Evolutionary conservation across 176 grass and related monocot species (phyloP), one percentile per base, ranked within the genome.

Genomic region (Phoenix roebelenii): DNA sequence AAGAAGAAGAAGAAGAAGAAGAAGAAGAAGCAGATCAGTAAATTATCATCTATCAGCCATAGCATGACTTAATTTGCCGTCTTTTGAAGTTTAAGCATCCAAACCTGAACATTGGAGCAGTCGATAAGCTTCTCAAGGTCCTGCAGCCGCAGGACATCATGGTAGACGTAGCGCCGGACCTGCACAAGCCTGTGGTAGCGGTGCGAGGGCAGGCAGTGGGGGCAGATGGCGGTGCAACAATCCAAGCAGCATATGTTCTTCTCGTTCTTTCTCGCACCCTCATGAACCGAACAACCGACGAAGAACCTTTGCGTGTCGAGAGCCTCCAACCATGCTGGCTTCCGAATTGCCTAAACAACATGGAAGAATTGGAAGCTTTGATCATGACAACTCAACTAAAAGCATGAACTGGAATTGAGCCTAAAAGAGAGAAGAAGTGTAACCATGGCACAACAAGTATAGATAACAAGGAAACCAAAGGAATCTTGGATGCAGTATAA

Each of bases 171-270:
- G 19, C 67, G 67, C 20, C 67, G 54, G 9, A 69, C 54, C 29
- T 69, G 67, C 18, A 69, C 19, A 15, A 69, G 67, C 28, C 67
- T 18, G 67, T 69, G 67, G 54, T 15, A 17, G 30, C 25, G 23
- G 25, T 53, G 68, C 4, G 39, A 51, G 9, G 55, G 57, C n/a
- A 59, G 48, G 57, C 68, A 71, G 22, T 71, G 68, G 48, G 68
- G 17, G 68, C 68, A 71, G 7, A 71, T 71, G 22, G 68, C 68
- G 9, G 57, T 60, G 68, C 56, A 71, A 22, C 68, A 71, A 15
- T 71, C 68, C 23, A 71, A 22, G 44, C 68, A 71, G 39, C 57
- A 71, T 3, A 71, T 50, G 68, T 71, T 71, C 57, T 71, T 71
- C 48, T 71, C 68, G 16, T 71, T 71, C 68, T 71, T 71, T 23